These are phyloP conservation scores for Talaromyces trachyspermus DNA, from an alignment of 495 filamentous ascomycete genomes.

Conservation along the genomic window DNA sequence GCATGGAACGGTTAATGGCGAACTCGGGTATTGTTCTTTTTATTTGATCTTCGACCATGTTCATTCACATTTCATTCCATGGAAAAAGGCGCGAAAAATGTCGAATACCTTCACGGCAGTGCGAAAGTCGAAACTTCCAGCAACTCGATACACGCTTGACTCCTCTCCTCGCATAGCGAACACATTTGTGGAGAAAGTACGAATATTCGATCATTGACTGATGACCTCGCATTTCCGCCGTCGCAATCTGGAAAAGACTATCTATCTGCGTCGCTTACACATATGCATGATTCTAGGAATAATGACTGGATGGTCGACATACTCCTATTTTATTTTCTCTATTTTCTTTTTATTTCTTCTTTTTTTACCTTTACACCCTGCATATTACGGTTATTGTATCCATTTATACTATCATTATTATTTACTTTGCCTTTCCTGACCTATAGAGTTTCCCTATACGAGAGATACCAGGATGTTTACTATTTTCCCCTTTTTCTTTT, in stretches of 20 bases:
- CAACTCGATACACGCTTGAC: neutral
- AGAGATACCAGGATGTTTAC: conserved; percentile 38
- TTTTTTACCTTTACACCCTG: conserved; percentile 23
- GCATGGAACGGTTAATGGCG: conserved; percentile 44
- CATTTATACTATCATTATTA: conserved; percentile 4
- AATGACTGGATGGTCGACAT: neutral
- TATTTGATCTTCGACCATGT: conserved; percentile 4
- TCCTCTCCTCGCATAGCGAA: too few species aligned
- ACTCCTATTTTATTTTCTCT: conserved; percentile 21
- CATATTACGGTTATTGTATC: conserved; percentile 25
- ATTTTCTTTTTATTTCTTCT: conserved; percentile 25
- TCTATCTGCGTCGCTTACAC: conserved; percentile 18
- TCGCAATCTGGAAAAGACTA: conserved; percentile 14
- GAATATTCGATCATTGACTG: conserved; percentile 16
- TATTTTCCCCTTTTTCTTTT: too few species aligned
- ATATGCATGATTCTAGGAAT: conserved; percentile 4
- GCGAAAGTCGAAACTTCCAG: conserved; percentile 12
- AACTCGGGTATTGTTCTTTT: conserved; percentile 30
- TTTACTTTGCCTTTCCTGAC: conserved; percentile 26
- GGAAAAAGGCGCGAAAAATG: conserved; percentile 2
- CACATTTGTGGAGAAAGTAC: conserved; percentile 11
- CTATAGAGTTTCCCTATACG: conserved; percentile 40
- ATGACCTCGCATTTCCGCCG: conserved; percentile 20
- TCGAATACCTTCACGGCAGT: conserved; percentile 14
- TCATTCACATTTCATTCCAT: neutral